Evolutionary conservation across 176 grass and related monocot species (phyloP), one percentile per base, ranked within the genome.

Genomic region (Aegilops bicornis): DNA sequence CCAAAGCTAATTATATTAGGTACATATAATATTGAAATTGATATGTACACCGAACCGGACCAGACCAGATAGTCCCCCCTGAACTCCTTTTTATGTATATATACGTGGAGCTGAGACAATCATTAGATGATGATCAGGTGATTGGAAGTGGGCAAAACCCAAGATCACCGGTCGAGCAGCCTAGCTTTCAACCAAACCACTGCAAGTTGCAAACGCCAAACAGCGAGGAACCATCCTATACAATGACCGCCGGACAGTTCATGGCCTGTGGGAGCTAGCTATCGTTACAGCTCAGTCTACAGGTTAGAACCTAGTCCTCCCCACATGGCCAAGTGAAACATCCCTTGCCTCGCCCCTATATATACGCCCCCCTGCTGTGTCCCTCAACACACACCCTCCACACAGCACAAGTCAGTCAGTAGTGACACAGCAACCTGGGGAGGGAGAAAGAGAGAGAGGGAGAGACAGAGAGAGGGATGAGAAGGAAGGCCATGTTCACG

Each of bases 211-310:
- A 77, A 43, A 11, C 13, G 12, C 45, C 13, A 48, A 48, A 48
- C 17, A 36, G 61, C 11, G 20, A 79, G 75, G 27, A n/a, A 69
- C 16, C 31, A 3, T 29, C 20, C n/a, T 29, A 27, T 39, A 47
- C 17, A 54, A 54, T 67, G 73, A 79, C 45, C 16, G 22, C 75
- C 64, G 11, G 75, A 73, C 56, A 84, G 54, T 69, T 65, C 77
- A 81, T 91, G 70, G 76, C 54, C 73, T 84, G 33, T 79, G 79
- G 72, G 72, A 82, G 32, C 59, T 78, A 82, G 32, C 59, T 73
- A 91, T 81, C 69, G 61, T 80, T 85, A 83, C 87, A 94, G 89
- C 80, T 94, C 92, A 89, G 40, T 87, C 80, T 87, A 82, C 79
- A 87, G 59, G 64, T 84, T 79, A 86, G 77, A 71, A 89, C 71